A percentile compares a stretch with the other conserved stretches of the same genome.
Evolutionary conservation across 1,284 basidiomycete species (phyloP).

Genomic region (Rhodotorula glutinis): DNA sequence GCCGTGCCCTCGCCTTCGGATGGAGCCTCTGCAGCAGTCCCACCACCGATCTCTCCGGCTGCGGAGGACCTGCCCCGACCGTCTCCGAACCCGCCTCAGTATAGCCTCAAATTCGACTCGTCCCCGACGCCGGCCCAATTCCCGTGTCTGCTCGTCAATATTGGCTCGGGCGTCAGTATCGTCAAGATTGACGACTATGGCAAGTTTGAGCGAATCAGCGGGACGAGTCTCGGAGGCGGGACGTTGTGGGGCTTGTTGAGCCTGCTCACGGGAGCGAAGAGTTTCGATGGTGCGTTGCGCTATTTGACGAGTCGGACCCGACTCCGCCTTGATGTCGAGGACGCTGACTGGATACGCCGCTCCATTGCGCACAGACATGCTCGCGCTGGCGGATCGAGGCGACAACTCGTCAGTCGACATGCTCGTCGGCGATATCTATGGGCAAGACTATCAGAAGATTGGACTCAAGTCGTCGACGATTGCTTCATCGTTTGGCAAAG

Average conservation of each 20-base stretch:
- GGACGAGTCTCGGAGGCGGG: conserved; percentile 96
- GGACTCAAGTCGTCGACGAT: conserved; percentile 97
- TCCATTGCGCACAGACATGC: conserved; percentile 71
- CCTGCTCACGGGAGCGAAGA: conserved; percentile 88
- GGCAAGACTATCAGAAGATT: conserved; percentile 86
- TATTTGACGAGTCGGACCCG: background rate
- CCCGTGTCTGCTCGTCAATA: conserved; percentile 96
- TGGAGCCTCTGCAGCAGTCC: background rate
- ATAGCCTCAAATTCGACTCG: conserved; percentile 75
- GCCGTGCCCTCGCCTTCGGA: background rate
- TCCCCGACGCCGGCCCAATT: conserved; percentile 67
- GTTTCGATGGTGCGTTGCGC: conserved; percentile 77
- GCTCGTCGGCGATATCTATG: conserved; percentile 95
- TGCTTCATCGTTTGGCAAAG: conserved; percentile 96
- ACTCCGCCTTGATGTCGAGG: too few species aligned
- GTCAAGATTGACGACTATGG: conserved; percentile 97
- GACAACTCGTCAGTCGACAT: conserved; percentile 95
- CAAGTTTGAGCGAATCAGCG: conserved; percentile 91
- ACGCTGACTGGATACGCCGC: too few species aligned
- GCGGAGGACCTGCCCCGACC: conserved; percentile 69
- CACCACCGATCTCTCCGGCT: background rate
- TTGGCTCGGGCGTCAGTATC: conserved; percentile 95
- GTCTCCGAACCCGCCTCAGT: conserved; percentile 85
- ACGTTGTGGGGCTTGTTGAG: conserved; percentile 98
- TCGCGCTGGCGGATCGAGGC: conserved; percentile 84